These are phyloP conservation scores for Arxiozyma bovina DNA, from an alignment of 1,139 yeast species.

Conservation along the genomic window DNA sequence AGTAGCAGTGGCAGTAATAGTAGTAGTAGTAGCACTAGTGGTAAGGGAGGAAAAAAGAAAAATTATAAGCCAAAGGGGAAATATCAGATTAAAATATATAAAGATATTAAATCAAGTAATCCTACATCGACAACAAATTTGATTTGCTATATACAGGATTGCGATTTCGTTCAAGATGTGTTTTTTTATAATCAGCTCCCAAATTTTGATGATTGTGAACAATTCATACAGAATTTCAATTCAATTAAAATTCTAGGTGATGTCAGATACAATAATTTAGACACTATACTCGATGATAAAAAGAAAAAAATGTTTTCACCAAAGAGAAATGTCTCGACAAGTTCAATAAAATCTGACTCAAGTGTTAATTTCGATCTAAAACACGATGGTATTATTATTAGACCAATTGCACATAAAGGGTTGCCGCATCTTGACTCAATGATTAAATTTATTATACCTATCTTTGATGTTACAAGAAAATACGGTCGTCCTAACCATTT, in stretches of 20 bases:
- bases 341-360: slow-evolving; percentile 6
- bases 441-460: slow-evolving; percentile 25
- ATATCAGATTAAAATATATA: slow-evolving; percentile 26
- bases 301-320: slow-evolving; percentile 8
- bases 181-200: slow-evolving; percentile 15
- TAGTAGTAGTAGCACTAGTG: neutral
- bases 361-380: slow-evolving; percentile 6
- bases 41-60: neutral
- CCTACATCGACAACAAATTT: slow-evolving; percentile 15
- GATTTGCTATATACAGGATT: slow-evolving; percentile 24
- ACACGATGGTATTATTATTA: slow-evolving; percentile 21
- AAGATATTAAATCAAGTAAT: slow-evolving; percentile 19
- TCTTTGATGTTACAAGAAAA: slow-evolving; percentile 22
- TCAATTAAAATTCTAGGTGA: slow-evolving; percentile 19
- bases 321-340: slow-evolving; percentile 10
- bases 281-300: slow-evolving; percentile 5
- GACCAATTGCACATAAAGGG: slow-evolving; percentile 28
- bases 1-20: neutral
- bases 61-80: slow-evolving; percentile 16
- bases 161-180: slow-evolving; percentile 23
- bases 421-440: slow-evolving; percentile 24
- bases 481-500: slow-evolving; percentile 29
- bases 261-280: slow-evolving; percentile 10
- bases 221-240: slow-evolving; percentile 13
- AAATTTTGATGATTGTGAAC: slow-evolving; percentile 1